A percentile compares a stretch with the other conserved stretches of the same genome.
phyloP scores from a whole-genome alignment of 345 rosid species.

The Corchorus capsularis region DNA sequence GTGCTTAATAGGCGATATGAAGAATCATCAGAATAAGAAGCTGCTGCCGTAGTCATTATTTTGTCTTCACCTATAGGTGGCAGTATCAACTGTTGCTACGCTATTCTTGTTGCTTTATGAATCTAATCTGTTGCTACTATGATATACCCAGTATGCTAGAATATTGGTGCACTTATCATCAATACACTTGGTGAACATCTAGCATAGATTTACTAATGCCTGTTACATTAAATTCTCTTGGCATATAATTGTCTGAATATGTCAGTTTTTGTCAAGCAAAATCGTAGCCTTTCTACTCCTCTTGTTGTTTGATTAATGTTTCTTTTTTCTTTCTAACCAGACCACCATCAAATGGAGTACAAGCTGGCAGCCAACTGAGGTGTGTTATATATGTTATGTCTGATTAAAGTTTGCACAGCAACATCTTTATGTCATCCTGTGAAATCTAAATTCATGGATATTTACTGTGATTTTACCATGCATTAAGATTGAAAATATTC shows the following conservation, averaged over 20 bases:
- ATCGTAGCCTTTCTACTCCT: constrained; percentile 9
- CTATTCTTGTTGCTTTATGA: neutral
- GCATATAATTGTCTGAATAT: neutral
- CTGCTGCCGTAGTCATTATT: neutral
- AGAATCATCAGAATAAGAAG: neutral
- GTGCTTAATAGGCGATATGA: neutral
- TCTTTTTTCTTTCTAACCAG: constrained; percentile 35
- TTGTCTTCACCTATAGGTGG: neutral
- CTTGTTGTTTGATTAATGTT: constrained; percentile 27
- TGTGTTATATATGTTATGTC: constrained; percentile 29
- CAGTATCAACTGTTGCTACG: neutral
- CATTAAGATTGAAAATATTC: neutral
- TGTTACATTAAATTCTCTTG: neutral
- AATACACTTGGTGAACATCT: neutral
- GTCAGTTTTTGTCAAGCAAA: neutral
- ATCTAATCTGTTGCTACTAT: neutral
- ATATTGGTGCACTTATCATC: neutral
- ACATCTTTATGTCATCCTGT: neutral
- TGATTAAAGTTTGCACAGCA: constrained; percentile 5
- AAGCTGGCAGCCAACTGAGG: constrained; percentile 83
- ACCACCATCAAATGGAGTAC: constrained; percentile 53
- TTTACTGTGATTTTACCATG: neutral
- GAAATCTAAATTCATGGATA: neutral
- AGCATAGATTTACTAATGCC: neutral
- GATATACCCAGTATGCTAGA: neutral